Base-by-base conservation (phyloP, 2,329 filamentous ascomycete species). In the Aureobasidium sp. region DNA sequence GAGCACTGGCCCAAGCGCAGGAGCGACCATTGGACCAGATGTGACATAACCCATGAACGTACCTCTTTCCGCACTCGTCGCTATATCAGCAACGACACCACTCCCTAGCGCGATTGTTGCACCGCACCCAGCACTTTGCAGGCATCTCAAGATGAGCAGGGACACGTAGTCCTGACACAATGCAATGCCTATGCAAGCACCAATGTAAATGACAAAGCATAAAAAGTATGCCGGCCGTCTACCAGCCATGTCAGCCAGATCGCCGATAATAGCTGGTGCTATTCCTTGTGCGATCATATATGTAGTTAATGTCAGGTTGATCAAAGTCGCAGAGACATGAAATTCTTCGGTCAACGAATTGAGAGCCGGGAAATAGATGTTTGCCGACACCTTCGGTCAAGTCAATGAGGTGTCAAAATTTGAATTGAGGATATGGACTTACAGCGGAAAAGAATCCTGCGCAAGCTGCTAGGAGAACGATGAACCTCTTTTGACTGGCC, bases 371-470 rank as follows among this genome's bases (percentile, higher is more conserved):
- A 66, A 66, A 27, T 82, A 83, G 56, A 84, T 82, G 63, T 79
- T 81, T 36, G 77, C 77, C 3, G 80, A 79, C 8, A 53, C 42
- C 55, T 48, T 25, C 22, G 22, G 34, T 4, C 14, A 27, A 14
- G 29, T 48, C 22, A 59, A 15, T n/a, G 31, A 25, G 22, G 39
- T 34, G 12, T 42, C 17, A 2, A n/a, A 39, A 42, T n/a, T 4
- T 20, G 12, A 5, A 20, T 25, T 15, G n/a, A n/a, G 27, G 9
- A 22, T 5, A 44, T 14, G 81, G 7, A n/a, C 44, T 39, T 41
- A 59, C 66, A 1, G 81, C 81, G 2, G 81, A 82, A 70, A 84
- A 82, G 34, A 83, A 71, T 0, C 78, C 79, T 1, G 80, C 81
- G 1, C 79, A 67, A 1, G 79, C 77, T 27, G 82, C 77, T 56